Base-by-base conservation (phyloP, 2,329 filamentous ascomycete species). In the Beauveria scarabaeidicola region DNA sequence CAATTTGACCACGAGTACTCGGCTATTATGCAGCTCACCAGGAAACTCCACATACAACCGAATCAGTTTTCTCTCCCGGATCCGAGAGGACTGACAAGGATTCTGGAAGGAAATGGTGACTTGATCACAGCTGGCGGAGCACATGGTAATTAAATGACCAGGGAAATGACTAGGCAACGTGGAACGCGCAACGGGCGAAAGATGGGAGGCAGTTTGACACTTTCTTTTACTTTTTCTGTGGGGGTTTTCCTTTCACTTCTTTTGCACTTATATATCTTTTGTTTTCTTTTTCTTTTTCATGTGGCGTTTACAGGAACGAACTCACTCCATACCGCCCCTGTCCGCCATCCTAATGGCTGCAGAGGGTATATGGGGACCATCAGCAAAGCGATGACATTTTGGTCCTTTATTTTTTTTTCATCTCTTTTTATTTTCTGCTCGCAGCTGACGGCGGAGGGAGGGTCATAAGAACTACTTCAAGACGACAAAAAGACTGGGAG, bases 1-100 rank as follows among this genome's bases (percentile, higher is more conserved):
- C 82, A 91, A 36, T 83, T 89, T 17, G 89, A 94, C 51, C 82
- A 83, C 66, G 92, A 97, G 63, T 92, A 88, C 70, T 73, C 89
- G 64, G 84, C 85, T 3, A 85, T 97, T 52, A 80, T 90, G 19
- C 90, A 91, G 69, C 76, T 97, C 64, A 93, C 92, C 70, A 89
- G 96, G 72, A 95, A 93, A 73, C 79, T 96, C 32, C 85, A 89
- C 62, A 77, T 95, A 40, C 83, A 88, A 51, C 81, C 85, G 58
- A 72, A 71, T 19, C 72, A 74, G 47, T 64, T 69, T 19, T 65
- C 66, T 2, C 65, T 70, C 11, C 64, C 66, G 3, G 67, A 71
- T 3, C 73, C 81, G 56, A 79, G 80, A 3, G 79, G 79, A 0
- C 68, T 84, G 10, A 79, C 80, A 2, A 75, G 80, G 38, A 84